Evolutionary conservation across 768 basidiomycete species (phyloP), one percentile per base, ranked within the genome.

Genomic region (Tylopilus balloui): DNA sequence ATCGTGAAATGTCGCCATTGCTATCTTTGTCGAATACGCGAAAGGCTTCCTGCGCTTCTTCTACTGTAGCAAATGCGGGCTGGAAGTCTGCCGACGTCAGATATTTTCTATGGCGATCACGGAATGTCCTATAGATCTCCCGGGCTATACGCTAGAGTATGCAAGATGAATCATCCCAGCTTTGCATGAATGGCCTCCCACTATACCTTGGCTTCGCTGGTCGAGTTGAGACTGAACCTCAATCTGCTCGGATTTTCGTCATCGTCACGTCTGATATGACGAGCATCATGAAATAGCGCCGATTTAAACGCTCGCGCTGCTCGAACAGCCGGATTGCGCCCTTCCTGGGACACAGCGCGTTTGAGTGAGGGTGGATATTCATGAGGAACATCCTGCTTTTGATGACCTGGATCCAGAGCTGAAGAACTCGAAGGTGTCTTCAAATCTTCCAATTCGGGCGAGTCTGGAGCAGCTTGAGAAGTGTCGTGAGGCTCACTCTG

Each of bases 211-310:
- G 86, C 86, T 64, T 88, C 86, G 48, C 73, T 71, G 15, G 79
- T 53, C 14, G 79, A 81, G 48, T 71, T 74, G 42, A 85, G 72
- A 57, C 77, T 72, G 75, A 80, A 81, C 13, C 68, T 67, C 48
- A 82, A 59, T 37, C 70, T 71, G 14, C 60, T 73, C 28, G 67
- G 63, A 20, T 69, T n/a, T n/a, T n/a, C 71, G 29, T 73, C 70
- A 23, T 71, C 73, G 15, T 71, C 71, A 11, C 83, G 81, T 44
- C 67, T 71, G 50, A 89, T 72, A 57, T 86, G 86, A 14, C 86
- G 77, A 24, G 87, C 87, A 65, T 89, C 87, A 57, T 88, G 86
- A 35, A 88, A 65, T 7, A 88, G 74, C 1, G 83, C 83, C n/a
- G 76, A 75, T 67, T 81, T 86, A 34, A 88, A 53, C 10, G 72